A percentile compares a stretch with the other conserved stretches of the same genome.
Evolutionary conservation across 1,284 basidiomycete species (phyloP).

Genomic region (Pseudozyma pruni): DNA sequence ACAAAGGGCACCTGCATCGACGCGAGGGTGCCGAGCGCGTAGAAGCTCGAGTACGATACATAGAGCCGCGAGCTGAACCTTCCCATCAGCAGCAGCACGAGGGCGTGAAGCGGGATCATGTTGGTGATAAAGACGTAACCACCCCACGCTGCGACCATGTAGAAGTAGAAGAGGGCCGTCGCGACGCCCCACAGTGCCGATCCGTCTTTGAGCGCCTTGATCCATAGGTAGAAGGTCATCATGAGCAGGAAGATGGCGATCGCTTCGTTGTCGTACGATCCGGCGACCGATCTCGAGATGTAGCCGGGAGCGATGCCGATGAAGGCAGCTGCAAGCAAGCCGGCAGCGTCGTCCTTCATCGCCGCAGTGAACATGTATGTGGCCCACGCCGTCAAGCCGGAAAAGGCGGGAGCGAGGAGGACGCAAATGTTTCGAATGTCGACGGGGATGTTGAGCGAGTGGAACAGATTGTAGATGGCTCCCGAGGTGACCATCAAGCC

Average conservation of each 20-base stretch:
- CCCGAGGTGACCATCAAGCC: constrained; percentile 96
- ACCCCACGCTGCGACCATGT: constrained; percentile 99
- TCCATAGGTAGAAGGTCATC: constrained; percentile 98
- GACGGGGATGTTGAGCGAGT: constrained; percentile 89
- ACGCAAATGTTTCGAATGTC: constrained; percentile 98
- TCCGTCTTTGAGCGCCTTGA: constrained; percentile 93
- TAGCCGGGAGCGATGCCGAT: constrained; percentile 96
- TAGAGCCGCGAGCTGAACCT: constrained; percentile 91
- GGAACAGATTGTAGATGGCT: constrained; percentile 91
- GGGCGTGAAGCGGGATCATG: constrained; percentile 96
- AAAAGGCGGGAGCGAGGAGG: constrained; percentile 94
- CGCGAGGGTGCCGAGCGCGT: constrained; percentile 93
- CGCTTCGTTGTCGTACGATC: constrained; percentile 99
- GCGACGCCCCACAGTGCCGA: constrained; percentile 89
- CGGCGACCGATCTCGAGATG: constrained; percentile 98
- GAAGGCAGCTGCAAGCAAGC: constrained; percentile 95
- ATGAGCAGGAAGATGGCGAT: constrained; percentile 99
- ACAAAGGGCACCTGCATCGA: constrained; percentile 99
- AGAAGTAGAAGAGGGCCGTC: constrained; percentile 97
- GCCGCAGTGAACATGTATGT: constrained; percentile 74
- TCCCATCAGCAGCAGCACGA: constrained; percentile 96
- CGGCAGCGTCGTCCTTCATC: constrained; percentile 76
- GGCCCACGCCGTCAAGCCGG: constrained; percentile 95
- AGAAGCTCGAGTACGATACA: constrained; percentile 96
- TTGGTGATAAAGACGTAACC: constrained; percentile 99